phyloP scores from a whole-genome alignment of 306 rosid species.

The Cicer arietinum region DNA sequence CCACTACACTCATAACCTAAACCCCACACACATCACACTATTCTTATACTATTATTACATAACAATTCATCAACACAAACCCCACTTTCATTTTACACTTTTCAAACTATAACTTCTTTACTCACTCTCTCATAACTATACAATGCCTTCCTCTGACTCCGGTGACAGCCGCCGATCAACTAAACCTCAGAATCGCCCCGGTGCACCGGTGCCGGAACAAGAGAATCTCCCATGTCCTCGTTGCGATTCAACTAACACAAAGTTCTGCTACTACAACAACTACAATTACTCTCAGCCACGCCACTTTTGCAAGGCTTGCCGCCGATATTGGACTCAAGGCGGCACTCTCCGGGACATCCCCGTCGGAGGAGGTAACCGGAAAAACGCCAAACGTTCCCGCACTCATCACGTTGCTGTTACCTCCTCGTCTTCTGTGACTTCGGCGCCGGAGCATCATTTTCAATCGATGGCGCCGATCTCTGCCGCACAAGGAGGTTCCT shows the following conservation, averaged over 20 bases:
- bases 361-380: constrained; percentile 89
- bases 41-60: no score
- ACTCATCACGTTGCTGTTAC: constrained; percentile 42
- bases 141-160: constrained; percentile 73
- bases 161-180: constrained; percentile 58
- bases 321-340: constrained; percentile 99
- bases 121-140: background rate
- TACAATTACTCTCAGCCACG: constrained; percentile 98
- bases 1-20: background rate
- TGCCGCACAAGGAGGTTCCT: constrained; percentile 35
- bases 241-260: constrained; percentile 93
- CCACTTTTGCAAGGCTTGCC: constrained; percentile 95
- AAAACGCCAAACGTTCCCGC: constrained; percentile 93
- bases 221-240: constrained; percentile 94
- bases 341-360: constrained; percentile 98
- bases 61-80: background rate
- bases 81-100: background rate
- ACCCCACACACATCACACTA: background rate
- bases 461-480: constrained; percentile 52
- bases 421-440: constrained; percentile 35
- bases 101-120: no score
- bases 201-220: constrained; percentile 76
- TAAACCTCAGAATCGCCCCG: constrained; percentile 49
- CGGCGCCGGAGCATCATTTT: constrained; percentile 37
- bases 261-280: constrained; percentile 97